phyloP scores from a whole-genome alignment of 805 yeast species.

The Saturnispora silvae region DNA sequence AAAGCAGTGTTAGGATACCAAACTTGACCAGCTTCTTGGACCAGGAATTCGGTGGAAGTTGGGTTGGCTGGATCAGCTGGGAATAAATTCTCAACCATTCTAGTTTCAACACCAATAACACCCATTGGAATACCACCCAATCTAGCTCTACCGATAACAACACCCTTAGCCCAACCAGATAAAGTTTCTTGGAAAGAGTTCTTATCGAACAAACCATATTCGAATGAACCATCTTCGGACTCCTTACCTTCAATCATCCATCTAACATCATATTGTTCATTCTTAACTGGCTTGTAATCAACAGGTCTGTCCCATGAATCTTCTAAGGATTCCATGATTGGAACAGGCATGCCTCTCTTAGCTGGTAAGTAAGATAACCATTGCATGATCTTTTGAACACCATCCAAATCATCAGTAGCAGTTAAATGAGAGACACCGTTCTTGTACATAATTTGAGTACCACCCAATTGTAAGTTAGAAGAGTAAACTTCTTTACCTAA shows the following conservation, averaged over 20 bases:
- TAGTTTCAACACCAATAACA: constrained; percentile 92
- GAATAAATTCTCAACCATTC: constrained; percentile 74
- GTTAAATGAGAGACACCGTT: constrained; percentile 98
- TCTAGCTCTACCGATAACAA: constrained; percentile 97
- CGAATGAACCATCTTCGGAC: constrained; percentile 54
- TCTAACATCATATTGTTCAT: constrained; percentile 80
- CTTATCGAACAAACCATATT: constrained; percentile 83
- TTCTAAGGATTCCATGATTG: constrained; percentile 59
- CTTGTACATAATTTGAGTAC: constrained; percentile 96
- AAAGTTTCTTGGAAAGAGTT: constrained; percentile 92
- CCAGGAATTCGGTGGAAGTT: constrained; percentile 73
- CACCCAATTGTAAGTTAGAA: constrained; percentile 95
- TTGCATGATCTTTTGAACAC: constrained; percentile 86
- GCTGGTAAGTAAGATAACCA: constrained; percentile 97
- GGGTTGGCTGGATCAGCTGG: constrained; percentile 99
- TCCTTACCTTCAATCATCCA: constrained; percentile 86
- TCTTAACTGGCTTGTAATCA: constrained; percentile 63
- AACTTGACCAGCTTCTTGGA: constrained; percentile 98
- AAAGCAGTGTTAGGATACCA: constrained; percentile 99
- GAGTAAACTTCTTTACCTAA: constrained; percentile 96
- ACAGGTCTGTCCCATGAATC: constrained; percentile 94
- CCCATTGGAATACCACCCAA: constrained; percentile 98
- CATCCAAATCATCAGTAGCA: constrained; percentile 93
- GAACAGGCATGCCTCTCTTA: constrained; percentile 80
- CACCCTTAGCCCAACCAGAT: constrained; percentile 98